A percentile compares a stretch with the other conserved stretches of the same genome.
phyloP scores from a whole-genome alignment of 2,329 filamentous ascomycete genomes.

The Botrytis paeoniae region DNA sequence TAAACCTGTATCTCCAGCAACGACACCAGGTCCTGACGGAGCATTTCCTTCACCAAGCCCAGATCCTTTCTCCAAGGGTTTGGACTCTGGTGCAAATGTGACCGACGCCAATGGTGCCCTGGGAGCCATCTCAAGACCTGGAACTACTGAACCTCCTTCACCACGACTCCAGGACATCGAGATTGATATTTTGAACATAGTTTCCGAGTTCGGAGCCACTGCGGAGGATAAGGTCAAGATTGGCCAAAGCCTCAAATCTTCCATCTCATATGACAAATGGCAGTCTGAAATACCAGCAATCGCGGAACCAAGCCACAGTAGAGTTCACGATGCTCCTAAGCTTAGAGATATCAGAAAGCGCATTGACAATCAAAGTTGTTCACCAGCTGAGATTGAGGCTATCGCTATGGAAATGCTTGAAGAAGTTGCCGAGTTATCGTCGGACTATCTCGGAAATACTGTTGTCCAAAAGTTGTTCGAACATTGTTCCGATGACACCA shows the following conservation, averaged over 20 bases:
- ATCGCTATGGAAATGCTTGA: conserved; percentile 93
- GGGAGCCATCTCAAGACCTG: conserved; percentile 42
- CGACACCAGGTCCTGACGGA: conserved; percentile 84
- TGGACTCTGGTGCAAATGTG: conserved; percentile 48
- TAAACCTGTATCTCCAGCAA: conserved; percentile 86
- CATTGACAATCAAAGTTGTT: conserved; percentile 91
- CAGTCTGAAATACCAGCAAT: conserved; percentile 84
- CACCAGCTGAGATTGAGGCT: conserved; percentile 82
- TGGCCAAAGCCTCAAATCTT: conserved; percentile 67
- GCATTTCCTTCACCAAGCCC: conserved; percentile 89
- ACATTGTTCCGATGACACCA: conserved; percentile 84
- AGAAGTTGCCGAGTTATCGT: conserved; percentile 90
- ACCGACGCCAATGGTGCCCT: conserved; percentile 40
- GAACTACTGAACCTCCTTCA: conserved; percentile 58
- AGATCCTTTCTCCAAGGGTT: conserved; percentile 66
- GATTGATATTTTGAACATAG: conserved; percentile 80
- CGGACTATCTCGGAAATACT: conserved; percentile 96
- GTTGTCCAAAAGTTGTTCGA: conserved; percentile 99
- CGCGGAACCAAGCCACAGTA: conserved; percentile 80
- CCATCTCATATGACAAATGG: conserved; percentile 71
- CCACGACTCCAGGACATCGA: conserved; percentile 74
- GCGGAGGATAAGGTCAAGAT: conserved; percentile 76
- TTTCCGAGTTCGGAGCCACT: conserved; percentile 81
- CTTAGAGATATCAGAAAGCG: conserved; percentile 94
- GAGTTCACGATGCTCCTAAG: conserved; percentile 90